Conservation (phyloP, 2,329 filamentous ascomycete genomes). For the Coleophoma cylindrospora region DNA sequence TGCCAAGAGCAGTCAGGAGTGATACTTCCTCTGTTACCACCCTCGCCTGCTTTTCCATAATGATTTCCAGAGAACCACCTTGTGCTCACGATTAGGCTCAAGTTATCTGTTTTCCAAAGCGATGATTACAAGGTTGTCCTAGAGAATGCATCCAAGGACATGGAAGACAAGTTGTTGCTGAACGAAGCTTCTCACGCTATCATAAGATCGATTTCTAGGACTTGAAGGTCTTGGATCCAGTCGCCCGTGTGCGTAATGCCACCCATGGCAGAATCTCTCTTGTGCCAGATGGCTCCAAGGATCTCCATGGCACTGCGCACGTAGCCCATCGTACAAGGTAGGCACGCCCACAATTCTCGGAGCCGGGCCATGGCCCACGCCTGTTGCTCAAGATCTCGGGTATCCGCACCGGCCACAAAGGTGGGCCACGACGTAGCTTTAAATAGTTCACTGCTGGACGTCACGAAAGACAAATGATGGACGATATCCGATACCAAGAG, state of each 20-base stretch:
- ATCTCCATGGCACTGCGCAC: not conserved
- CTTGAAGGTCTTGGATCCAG: not conserved
- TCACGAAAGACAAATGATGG: slow-evolving; percentile 42
- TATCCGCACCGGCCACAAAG: slow-evolving; percentile 53
- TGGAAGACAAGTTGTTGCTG: not conserved
- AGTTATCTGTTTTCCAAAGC: too few relatives aligned
- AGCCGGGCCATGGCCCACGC: slow-evolving; percentile 39
- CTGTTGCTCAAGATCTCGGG: slow-evolving; percentile 38
- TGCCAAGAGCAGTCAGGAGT: too few relatives aligned
- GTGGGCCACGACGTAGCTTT: slow-evolving; percentile 57
- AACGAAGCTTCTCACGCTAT: not conserved
- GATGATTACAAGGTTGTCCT: too few relatives aligned
- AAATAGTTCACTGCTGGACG: slow-evolving; percentile 44
- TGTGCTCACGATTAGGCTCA: too few relatives aligned
- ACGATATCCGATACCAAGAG: slow-evolving; percentile 45
- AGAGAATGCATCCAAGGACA: not conserved
- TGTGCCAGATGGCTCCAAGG: not conserved
- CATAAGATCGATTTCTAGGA: not conserved
- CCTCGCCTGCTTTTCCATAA: too few relatives aligned
- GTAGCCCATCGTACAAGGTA: not conserved
- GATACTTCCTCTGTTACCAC: too few relatives aligned
- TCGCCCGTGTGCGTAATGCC: not conserved
- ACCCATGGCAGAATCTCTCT: not conserved
- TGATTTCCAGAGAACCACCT: too few relatives aligned
- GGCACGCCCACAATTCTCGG: slow-evolving; percentile 24